A percentile compares a stretch with the other conserved stretches of the same genome.
Evolutionary conservation across 352 stramenopile genomes (phyloP).

Genomic region (Phytophthora chlamydospora): DNA sequence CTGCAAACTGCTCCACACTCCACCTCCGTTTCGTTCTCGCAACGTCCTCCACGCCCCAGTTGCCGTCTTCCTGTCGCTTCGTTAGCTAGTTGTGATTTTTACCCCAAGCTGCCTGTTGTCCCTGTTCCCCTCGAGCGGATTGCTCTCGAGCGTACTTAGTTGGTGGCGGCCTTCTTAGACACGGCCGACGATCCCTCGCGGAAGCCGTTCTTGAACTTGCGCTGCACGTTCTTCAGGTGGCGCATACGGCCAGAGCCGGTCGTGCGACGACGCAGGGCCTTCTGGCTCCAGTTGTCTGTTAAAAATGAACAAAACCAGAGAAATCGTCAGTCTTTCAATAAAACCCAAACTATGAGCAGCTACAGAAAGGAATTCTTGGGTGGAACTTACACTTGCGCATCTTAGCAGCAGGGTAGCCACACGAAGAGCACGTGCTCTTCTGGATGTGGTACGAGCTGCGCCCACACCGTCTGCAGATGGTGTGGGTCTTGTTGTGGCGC

Average conservation of each 20-base stretch:
- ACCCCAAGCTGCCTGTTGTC: conserved; percentile 43
- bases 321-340: neutral
- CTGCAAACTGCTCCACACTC: conserved; percentile 18
- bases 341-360: neutral
- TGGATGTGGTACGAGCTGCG: conserved; percentile 99
- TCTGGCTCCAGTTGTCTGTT: conserved; percentile 97
- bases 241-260: conserved; percentile 97
- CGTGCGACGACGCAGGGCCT: conserved; percentile 97
- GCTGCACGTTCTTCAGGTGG: conserved; percentile 98
- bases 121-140: conserved; percentile 27
- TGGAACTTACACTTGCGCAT: conserved; percentile 94
- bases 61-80: conserved; percentile 41
- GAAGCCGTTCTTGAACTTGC: conserved; percentile 99
- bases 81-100: conserved; percentile 43
- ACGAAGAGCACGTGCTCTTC: conserved; percentile 99
- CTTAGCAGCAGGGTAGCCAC: conserved; percentile 98
- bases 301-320: neutral
- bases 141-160: conserved; percentile 61
- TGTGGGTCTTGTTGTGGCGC: conserved; percentile 99
- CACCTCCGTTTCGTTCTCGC: conserved; percentile 21
- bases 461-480: conserved; percentile 98
- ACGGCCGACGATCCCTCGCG: conserved; percentile 91
- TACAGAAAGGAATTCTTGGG: neutral
- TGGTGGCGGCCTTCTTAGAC: conserved; percentile 91
- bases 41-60: conserved; percentile 25